Evolutionary conservation across 176 grass and related monocot genomes (phyloP).

Genomic region (Zea mays): DNA sequence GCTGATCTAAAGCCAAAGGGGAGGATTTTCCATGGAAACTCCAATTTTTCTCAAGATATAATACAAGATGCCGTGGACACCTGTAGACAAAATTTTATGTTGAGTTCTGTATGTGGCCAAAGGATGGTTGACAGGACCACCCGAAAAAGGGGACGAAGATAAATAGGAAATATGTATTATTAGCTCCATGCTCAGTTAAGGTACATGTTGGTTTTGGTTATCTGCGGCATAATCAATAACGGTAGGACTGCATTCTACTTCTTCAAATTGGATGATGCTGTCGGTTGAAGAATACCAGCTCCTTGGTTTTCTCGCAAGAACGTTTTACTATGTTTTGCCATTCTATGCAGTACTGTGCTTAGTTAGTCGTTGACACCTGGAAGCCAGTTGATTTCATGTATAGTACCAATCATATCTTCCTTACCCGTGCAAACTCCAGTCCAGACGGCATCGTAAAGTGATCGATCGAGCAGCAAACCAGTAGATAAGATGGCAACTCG

Average conservation of each 20-base stretch:
- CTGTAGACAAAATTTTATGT: conserved; percentile 9
- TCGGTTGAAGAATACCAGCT: background rate
- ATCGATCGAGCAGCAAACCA: background rate
- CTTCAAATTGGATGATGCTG: background rate
- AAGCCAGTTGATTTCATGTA: background rate
- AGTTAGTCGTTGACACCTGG: background rate
- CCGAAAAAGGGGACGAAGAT: background rate
- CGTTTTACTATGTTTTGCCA: background rate
- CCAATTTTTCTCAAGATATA: background rate
- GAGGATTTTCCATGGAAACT: conserved; percentile 28
- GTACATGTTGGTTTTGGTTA: background rate
- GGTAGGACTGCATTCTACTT: background rate
- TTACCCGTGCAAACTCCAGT: background rate
- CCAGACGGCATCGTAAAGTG: background rate
- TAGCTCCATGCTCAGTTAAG: conserved; percentile 1
- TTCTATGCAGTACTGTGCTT: background rate
- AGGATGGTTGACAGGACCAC: background rate
- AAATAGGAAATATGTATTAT: background rate
- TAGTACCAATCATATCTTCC: background rate
- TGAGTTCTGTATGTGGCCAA: conserved; percentile 11
- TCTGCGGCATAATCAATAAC: background rate
- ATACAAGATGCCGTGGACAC: background rate
- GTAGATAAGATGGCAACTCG: background rate
- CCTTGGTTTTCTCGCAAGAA: background rate
- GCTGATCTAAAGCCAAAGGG: background rate